Percentiles rank a stretch among this genome's conserved stretches.
phyloP scores from a whole-genome alignment of 371 early-diverging fungal genomes.

The Umbelopsis sp. region DNA sequence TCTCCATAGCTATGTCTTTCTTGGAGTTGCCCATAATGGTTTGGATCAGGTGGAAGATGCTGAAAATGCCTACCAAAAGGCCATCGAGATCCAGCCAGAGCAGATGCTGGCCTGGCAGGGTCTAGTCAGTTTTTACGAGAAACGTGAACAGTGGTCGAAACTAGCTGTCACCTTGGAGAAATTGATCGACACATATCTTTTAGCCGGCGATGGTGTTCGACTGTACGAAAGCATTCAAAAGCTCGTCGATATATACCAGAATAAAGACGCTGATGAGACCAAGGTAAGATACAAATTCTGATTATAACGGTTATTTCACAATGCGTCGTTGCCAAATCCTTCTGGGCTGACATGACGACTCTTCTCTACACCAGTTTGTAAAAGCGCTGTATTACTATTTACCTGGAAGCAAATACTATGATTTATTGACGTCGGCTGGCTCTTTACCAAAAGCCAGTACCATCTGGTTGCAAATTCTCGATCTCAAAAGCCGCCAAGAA shows the following conservation, averaged over 20 bases:
- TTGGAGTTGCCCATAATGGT: constrained; percentile 79
- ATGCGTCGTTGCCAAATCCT: too few species aligned
- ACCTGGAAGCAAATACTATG: constrained; percentile 53
- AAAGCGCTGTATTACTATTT: constrained; percentile 56
- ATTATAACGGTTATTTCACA: too few species aligned
- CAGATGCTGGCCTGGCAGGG: constrained; percentile 83
- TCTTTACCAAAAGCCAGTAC: constrained; percentile 52
- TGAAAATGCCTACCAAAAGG: constrained; percentile 69
- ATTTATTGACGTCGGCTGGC: constrained; percentile 44
- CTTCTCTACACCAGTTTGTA: constrained; percentile 36
- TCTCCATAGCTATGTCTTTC: constrained; percentile 63
- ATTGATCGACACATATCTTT: constrained; percentile 29
- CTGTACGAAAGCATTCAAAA: constrained; percentile 61
- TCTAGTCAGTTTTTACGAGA: constrained; percentile 62
- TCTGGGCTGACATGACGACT: too few species aligned
- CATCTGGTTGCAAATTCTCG: constrained; percentile 59
- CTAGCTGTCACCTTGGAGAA: constrained; percentile 47
- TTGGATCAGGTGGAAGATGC: constrained; percentile 66
- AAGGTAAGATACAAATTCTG: constrained; percentile 15
- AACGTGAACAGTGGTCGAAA: constrained; percentile 44
- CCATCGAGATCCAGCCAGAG: constrained; percentile 63
- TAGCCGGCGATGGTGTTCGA: constrained; percentile 58
- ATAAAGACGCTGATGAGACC: constrained; percentile 39
- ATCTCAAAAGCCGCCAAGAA: constrained; percentile 64
- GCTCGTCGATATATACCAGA: constrained; percentile 54